phyloP scores from a whole-genome alignment of 23 red algal genomes.

The Pyropia haitanensis region DNA sequence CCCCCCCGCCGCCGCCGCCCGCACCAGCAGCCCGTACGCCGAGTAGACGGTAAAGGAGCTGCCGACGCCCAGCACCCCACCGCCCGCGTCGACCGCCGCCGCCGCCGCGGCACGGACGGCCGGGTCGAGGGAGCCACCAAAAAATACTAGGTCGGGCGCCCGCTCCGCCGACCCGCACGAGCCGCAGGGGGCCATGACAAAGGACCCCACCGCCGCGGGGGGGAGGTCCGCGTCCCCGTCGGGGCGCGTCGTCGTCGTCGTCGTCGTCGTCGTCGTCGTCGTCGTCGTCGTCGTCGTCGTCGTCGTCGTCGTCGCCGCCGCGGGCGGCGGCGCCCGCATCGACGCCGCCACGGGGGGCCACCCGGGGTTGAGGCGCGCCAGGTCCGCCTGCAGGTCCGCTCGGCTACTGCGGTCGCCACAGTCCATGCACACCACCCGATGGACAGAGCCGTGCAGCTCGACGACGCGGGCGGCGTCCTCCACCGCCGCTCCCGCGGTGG shows the following conservation, averaged over 20 bases:
- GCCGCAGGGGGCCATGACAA: slow-evolving; percentile 42
- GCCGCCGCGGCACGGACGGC: slow-evolving; percentile 18
- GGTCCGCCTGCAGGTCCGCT: slow-evolving; percentile 25
- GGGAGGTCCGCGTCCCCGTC: slow-evolving; percentile 62
- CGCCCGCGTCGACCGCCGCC: slow-evolving; percentile 13
- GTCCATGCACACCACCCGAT: slow-evolving; percentile 28
- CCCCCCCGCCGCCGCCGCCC: slow-evolving; percentile 14
- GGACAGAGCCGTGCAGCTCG: slow-evolving; percentile 72
- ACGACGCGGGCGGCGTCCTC: slow-evolving; percentile 1
- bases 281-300: not conserved
- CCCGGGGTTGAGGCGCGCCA: slow-evolving; percentile 20
- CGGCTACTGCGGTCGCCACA: slow-evolving; percentile 40
- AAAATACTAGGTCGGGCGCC: slow-evolving; percentile 66
- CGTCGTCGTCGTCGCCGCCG: too few relatives aligned
- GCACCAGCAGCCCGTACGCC: slow-evolving; percentile 48
- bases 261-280: not conserved
- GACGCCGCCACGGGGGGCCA: slow-evolving; percentile 9
- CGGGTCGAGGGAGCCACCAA: slow-evolving; percentile 42
- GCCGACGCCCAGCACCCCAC: slow-evolving; percentile 55
- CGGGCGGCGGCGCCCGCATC: not conserved
- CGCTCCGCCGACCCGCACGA: slow-evolving; percentile 28
- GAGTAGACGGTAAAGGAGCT: slow-evolving; percentile 34
- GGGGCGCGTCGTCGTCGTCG: slow-evolving; percentile 12
- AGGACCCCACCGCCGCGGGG: slow-evolving; percentile 21
- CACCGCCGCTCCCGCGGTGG: too few relatives aligned